Conservation (phyloP, 768 basidiomycete species). For the Russula emetica region DNA sequence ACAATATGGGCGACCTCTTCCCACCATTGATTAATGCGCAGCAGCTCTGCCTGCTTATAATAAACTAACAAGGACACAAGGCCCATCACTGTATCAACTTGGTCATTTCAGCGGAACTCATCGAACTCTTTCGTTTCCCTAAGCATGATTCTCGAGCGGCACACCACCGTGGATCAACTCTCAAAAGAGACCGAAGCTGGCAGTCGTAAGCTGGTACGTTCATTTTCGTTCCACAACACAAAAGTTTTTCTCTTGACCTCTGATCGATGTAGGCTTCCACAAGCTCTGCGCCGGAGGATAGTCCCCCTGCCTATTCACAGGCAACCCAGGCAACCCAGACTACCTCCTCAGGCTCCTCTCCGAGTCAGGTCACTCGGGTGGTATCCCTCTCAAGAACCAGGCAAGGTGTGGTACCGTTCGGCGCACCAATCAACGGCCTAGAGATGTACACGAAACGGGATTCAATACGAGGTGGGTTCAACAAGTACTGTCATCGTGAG, state of each 20-base stretch:
- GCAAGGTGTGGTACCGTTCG: not conserved
- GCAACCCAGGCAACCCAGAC: not conserved
- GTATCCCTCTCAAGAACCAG: not conserved
- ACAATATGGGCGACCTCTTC: not conserved
- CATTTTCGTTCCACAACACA: not conserved
- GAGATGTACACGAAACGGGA: constrained; percentile 10
- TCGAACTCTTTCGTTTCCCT: not conserved
- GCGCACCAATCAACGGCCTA: constrained; percentile 18
- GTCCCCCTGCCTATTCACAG: constrained; percentile 14
- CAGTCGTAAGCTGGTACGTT: not conserved
- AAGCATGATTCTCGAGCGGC: constrained; percentile 8
- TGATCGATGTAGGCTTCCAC: not conserved
- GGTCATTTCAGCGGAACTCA: not conserved
- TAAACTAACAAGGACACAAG: not conserved
- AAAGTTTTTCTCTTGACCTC: not conserved
- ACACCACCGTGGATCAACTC: not conserved
- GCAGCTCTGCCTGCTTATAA: not conserved
- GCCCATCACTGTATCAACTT: not conserved
- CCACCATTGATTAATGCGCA: not conserved
- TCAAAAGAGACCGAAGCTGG: not conserved
- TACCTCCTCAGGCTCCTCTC: not conserved
- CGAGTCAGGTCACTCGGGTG: no score
- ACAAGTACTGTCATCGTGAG: no score
- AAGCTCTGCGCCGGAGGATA: not conserved
- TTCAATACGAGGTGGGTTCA: constrained; percentile 18